A percentile compares a stretch with the other conserved stretches of the same genome.
Evolutionary conservation across 2,329 filamentous ascomycete genomes (phyloP).

Genomic region (Cordyceps farinosa): DNA sequence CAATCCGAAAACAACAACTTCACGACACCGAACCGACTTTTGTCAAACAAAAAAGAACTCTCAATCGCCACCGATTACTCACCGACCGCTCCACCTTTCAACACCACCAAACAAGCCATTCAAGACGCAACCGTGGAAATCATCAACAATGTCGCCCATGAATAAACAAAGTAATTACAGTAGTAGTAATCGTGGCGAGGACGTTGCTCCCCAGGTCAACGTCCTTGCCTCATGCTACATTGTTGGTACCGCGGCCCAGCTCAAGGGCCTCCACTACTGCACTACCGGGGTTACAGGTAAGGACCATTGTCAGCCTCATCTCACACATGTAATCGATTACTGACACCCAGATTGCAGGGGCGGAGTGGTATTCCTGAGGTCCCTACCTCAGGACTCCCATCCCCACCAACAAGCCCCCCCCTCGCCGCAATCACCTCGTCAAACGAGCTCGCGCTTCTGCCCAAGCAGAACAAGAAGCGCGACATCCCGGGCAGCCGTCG

Average conservation of each 20-base stretch:
- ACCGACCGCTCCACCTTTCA: background rate
- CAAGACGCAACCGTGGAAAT: conserved; percentile 18
- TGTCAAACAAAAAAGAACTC: background rate
- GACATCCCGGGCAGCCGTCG: conserved; percentile 38
- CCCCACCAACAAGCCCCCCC: conserved; percentile 84
- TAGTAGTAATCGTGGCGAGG: conserved; percentile 75
- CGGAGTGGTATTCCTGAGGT: conserved; percentile 96
- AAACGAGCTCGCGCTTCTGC: conserved; percentile 63
- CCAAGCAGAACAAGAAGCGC: conserved; percentile 47
- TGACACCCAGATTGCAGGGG: conserved; percentile 49
- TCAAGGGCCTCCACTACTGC: conserved; percentile 91
- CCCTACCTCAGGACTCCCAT: conserved; percentile 77
- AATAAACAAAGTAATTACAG: conserved; percentile 64
- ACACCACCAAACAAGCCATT: conserved; percentile 17
- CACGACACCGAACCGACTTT: background rate
- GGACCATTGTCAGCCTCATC: conserved; percentile 25
- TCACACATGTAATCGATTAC: background rate
- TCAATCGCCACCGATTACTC: conserved; percentile 7
- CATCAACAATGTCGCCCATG: conserved; percentile 61
- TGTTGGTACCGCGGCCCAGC: conserved; percentile 67
- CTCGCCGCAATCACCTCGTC: conserved; percentile 69
- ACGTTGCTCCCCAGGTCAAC: conserved; percentile 61
- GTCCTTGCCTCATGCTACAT: conserved; percentile 91
- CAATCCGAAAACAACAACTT: background rate
- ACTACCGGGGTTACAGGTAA: conserved; percentile 81